phyloP scores from a whole-genome alignment of 176 grass and related monocot genomes.

The Musa schizocarpa region DNA sequence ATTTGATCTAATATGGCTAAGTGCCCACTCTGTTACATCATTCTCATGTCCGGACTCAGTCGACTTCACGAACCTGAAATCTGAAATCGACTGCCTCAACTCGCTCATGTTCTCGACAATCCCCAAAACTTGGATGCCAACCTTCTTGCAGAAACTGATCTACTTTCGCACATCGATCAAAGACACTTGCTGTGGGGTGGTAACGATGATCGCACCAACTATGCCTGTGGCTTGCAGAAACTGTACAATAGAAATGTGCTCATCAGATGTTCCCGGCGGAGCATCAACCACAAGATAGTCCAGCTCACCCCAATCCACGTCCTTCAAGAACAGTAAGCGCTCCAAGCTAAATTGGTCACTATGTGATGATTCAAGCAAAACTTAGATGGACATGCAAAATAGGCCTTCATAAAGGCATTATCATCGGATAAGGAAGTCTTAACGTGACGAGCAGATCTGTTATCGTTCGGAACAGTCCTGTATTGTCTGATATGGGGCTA shows the following conservation, averaged over 20 bases:
- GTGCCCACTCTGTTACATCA: constrained; percentile 39
- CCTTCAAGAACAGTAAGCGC: constrained; percentile 38
- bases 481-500: too few species aligned
- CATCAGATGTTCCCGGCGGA: constrained; percentile 60
- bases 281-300: constrained; percentile 71
- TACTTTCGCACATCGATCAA: constrained; percentile 62
- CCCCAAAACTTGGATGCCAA: constrained; percentile 46
- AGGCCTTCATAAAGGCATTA: too few species aligned
- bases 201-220: constrained; percentile 69
- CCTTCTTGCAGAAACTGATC: constrained; percentile 71
- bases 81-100: constrained; percentile 40
- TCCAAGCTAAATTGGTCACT: background rate
- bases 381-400: too few species aligned
- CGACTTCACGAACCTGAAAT: constrained; percentile 48
- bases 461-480: too few species aligned
- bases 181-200: constrained; percentile 79
- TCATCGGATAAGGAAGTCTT: too few species aligned
- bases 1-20: constrained; percentile 49
- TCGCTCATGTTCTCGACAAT: constrained; percentile 80
- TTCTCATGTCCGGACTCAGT: constrained; percentile 32
- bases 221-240: constrained; percentile 75
- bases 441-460: too few species aligned
- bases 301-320: constrained; percentile 72
- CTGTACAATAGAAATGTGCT: constrained; percentile 89
- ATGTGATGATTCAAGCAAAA: too few species aligned